Conservation (phyloP, 1,284 basidiomycete genomes). For the Phaffia rhodozyma region DNA sequence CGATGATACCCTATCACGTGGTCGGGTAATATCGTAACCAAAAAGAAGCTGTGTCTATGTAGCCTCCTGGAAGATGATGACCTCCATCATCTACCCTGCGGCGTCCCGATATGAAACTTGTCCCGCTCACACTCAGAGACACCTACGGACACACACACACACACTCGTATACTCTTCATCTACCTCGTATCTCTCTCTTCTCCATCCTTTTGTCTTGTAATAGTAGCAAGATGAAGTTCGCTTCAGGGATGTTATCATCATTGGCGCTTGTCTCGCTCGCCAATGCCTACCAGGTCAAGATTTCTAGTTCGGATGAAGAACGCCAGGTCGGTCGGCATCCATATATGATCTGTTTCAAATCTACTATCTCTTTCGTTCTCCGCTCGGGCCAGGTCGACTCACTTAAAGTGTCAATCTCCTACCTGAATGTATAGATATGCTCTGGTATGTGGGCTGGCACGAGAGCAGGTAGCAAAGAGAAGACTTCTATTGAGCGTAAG, state of each 20-base stretch:
- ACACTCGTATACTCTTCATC: too few relatives aligned
- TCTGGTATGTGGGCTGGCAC: conserved; percentile 65
- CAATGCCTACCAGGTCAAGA: neutral
- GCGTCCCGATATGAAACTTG: too few relatives aligned
- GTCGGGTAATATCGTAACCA: too few relatives aligned
- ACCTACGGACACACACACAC: too few relatives aligned
- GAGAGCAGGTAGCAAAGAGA: conserved; percentile 43
- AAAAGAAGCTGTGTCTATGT: too few relatives aligned
- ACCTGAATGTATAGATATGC: conserved; percentile 44
- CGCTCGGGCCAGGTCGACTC: neutral
- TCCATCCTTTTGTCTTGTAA: neutral
- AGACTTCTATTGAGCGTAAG: conserved; percentile 73
- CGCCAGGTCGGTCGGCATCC: neutral
- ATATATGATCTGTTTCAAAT: neutral
- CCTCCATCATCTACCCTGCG: too few relatives aligned
- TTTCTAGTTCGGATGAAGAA: neutral
- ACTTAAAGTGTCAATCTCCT: neutral
- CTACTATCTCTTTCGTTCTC: neutral
- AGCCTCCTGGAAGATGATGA: too few relatives aligned
- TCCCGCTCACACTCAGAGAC: too few relatives aligned
- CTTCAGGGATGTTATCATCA: neutral
- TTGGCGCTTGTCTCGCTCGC: neutral
- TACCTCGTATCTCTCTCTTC: neutral
- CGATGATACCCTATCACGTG: too few relatives aligned
- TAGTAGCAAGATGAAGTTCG: neutral